Conservation (phyloP, 345 rosid genomes). For the Sonneratia caseolaris region DNA sequence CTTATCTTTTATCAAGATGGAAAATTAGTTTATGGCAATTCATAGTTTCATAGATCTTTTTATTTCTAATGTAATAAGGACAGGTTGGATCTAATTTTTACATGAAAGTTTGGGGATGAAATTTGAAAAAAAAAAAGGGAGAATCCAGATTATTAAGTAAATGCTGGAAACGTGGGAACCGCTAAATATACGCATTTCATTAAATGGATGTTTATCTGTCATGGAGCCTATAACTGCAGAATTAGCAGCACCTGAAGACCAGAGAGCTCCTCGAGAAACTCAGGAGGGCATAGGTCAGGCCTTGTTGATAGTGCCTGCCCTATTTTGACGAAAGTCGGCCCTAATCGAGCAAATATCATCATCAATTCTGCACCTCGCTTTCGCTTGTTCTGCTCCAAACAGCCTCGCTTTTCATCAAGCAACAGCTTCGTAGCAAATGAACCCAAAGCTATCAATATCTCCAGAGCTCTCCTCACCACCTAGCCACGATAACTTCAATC, state of each 20-base stretch:
- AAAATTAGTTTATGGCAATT: no score
- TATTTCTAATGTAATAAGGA: no score
- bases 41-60: no score
- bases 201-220: no score
- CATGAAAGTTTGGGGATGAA: no score
- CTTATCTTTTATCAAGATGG: no score
- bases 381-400: slow-evolving; percentile 50
- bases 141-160: no score
- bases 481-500: slow-evolving; percentile 12
- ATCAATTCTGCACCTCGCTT: slow-evolving; percentile 58
- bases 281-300: slow-evolving; percentile 89
- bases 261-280: slow-evolving; percentile 79
- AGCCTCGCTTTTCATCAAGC: slow-evolving; percentile 54
- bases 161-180: no score
- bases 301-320: slow-evolving; percentile 95
- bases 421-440: slow-evolving; percentile 50
- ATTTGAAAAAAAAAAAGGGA: no score
- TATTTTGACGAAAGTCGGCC: slow-evolving; percentile 87
- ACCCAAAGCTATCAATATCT: slow-evolving; percentile 54
- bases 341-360: slow-evolving; percentile 61
- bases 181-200: no score
- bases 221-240: background rate
- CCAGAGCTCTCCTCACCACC: slow-evolving; percentile 61
- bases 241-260: slow-evolving; percentile 62
- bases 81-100: no score